A percentile compares a stretch with the other conserved stretches of the same genome.
phyloP scores from a whole-genome alignment of 495 filamentous ascomycete genomes.

The Pseudotulostoma volvatum region DNA sequence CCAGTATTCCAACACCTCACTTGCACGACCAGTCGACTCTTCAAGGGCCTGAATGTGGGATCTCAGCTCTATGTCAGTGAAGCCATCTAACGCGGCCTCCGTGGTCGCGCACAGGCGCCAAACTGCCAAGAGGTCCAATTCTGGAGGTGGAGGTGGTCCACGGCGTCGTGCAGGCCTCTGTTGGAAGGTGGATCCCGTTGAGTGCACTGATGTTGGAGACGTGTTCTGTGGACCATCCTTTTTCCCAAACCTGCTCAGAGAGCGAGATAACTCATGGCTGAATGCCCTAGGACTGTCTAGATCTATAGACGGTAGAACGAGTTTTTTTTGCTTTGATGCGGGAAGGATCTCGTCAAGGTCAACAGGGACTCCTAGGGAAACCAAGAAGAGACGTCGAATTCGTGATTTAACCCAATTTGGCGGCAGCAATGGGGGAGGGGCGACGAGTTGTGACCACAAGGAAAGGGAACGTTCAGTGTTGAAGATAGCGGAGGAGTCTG shows the following conservation, averaged over 20 bases:
- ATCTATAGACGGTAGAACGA: slow-evolving; percentile 76
- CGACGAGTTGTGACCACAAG: slow-evolving; percentile 90
- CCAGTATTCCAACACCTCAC: slow-evolving; percentile 78
- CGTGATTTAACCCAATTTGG: slow-evolving; percentile 97
- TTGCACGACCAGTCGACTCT: slow-evolving; percentile 47
- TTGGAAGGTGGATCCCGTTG: slow-evolving; percentile 22
- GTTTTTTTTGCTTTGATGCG: slow-evolving; percentile 92
- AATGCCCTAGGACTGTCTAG: slow-evolving; percentile 23
- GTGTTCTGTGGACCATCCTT: slow-evolving; percentile 35
- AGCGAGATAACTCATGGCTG: slow-evolving; percentile 20
- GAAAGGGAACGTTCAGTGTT: slow-evolving; percentile 56
- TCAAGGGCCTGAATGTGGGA: slow-evolving; percentile 58
- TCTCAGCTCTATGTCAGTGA: slow-evolving; percentile 60
- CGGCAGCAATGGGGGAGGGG: slow-evolving; percentile 84
- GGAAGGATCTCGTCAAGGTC: slow-evolving; percentile 96
- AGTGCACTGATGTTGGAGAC: slow-evolving; percentile 40
- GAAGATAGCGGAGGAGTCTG: slow-evolving; percentile 31
- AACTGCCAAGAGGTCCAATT: slow-evolving; percentile 63
- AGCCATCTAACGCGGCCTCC: slow-evolving; percentile 56
- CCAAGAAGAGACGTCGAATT: slow-evolving; percentile 88
- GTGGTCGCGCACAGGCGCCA: slow-evolving; percentile 69
- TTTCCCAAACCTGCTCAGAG: slow-evolving; percentile 30
- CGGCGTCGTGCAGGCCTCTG: slow-evolving; percentile 22
- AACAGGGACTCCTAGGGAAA: slow-evolving; percentile 87
- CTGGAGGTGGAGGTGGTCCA: slow-evolving; percentile 49